phyloP scores from a whole-genome alignment of 2,329 filamentous ascomycete genomes.

The Aureobasidium lini region DNA sequence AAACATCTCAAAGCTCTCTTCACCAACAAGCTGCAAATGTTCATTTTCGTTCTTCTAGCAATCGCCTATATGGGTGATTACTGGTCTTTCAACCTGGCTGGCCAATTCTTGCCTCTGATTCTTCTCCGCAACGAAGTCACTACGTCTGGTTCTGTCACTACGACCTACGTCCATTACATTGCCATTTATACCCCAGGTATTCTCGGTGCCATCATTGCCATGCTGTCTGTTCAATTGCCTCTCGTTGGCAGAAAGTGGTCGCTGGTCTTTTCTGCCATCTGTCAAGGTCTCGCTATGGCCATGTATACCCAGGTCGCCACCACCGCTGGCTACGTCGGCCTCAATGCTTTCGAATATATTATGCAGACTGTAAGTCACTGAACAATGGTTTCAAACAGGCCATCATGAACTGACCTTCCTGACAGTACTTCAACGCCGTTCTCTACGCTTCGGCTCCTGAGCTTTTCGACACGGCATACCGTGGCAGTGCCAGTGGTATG shows the following conservation, averaged over 20 bases:
- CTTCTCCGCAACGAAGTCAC: slow-evolving; percentile 42
- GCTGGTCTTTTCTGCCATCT: slow-evolving; percentile 35
- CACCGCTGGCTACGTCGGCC: slow-evolving; percentile 39
- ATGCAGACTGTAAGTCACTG: slow-evolving; percentile 36
- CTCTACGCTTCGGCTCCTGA: slow-evolving; percentile 48
- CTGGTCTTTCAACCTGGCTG: slow-evolving; percentile 12
- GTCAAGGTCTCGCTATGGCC: slow-evolving; percentile 41
- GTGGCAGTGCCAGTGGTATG: slow-evolving; percentile 47
- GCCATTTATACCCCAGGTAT: slow-evolving; percentile 49
- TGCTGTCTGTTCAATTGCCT: slow-evolving; percentile 20
- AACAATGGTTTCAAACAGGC: too few relatives aligned
- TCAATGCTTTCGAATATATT: slow-evolving; percentile 47
- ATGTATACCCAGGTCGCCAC: slow-evolving; percentile 39
- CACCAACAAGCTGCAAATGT: slow-evolving; percentile 7
- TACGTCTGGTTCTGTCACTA: slow-evolving; percentile 37
- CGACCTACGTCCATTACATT: slow-evolving; percentile 43
- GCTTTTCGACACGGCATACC: slow-evolving; percentile 43
- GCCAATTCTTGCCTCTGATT: slow-evolving; percentile 41
- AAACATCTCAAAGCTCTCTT: slow-evolving; percentile 11
- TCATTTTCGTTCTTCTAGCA: slow-evolving; percentile 9
- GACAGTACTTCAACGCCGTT: slow-evolving; percentile 33
- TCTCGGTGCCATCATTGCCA: slow-evolving; percentile 43
- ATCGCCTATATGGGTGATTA: slow-evolving; percentile 30
- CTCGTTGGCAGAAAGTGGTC: slow-evolving; percentile 39
- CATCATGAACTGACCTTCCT: slow-evolving; percentile 29